Percentiles rank a stretch among this genome's conserved stretches.
These are phyloP conservation scores for Francoa sonchifolia DNA, from an alignment of 441 rosid species.

Conservation along the genomic window DNA sequence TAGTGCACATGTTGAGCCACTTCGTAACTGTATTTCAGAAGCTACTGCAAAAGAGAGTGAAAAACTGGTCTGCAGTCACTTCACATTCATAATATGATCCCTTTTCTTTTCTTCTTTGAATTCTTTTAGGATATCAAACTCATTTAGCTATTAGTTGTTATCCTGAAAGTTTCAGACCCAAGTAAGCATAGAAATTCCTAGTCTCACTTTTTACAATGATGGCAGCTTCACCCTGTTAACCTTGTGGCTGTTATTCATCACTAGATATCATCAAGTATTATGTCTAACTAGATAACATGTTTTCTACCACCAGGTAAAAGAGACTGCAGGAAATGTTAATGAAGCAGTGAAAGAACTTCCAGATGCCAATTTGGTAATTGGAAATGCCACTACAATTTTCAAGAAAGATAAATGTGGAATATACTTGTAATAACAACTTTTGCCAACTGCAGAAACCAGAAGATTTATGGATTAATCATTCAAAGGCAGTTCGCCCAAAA, in stretches of 20 bases:
- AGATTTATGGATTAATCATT: constrained; percentile 91
- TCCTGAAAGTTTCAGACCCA: too few species aligned
- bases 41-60: constrained; percentile 54
- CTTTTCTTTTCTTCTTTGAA: background rate
- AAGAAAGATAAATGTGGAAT: constrained; percentile 1
- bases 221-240: too few species aligned
- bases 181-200: too few species aligned
- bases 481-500: constrained; percentile 67
- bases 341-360: constrained; percentile 97
- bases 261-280: too few species aligned
- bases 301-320: constrained; percentile 49
- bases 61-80: constrained; percentile 38
- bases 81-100: background rate
- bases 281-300: background rate
- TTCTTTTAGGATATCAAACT: background rate
- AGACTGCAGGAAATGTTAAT: constrained; percentile 85
- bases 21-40: constrained; percentile 52
- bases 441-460: constrained; percentile 60
- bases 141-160: too few species aligned
- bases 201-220: too few species aligned
- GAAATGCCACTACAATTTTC: background rate
- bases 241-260: too few species aligned
- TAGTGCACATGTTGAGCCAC: constrained; percentile 84
- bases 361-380: constrained; percentile 77
- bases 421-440: constrained; percentile 4